A percentile compares a stretch with the other conserved stretches of the same genome.
phyloP scores from a whole-genome alignment of 2,329 filamentous ascomycete genomes.

The Torrubiella hemipterigena region DNA sequence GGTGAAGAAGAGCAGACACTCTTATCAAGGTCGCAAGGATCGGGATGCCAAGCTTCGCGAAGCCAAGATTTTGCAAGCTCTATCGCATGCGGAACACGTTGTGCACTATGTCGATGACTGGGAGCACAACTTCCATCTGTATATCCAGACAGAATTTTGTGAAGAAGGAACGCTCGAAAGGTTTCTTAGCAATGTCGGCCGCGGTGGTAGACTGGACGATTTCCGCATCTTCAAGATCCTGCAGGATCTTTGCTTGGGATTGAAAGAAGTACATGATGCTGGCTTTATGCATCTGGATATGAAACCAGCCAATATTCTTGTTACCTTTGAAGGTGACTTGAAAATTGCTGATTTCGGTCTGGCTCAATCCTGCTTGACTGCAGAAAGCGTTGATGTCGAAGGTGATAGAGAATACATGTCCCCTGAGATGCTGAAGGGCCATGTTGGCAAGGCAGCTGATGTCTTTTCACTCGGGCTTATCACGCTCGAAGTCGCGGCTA shows the following conservation, averaged over 20 bases:
- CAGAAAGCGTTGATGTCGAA: conserved; percentile 71
- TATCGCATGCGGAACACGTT: conserved; percentile 74
- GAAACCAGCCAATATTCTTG: conserved; percentile 75
- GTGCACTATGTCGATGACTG: conserved; percentile 76
- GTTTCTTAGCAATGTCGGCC: conserved; percentile 73
- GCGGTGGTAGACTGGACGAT: conserved; percentile 80
- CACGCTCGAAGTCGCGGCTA: conserved; percentile 87
- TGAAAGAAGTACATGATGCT: conserved; percentile 80
- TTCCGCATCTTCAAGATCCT: conserved; percentile 98
- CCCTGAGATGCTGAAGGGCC: conserved; percentile 77
- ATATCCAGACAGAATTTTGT: conserved; percentile 96
- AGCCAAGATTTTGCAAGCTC: conserved; percentile 63
- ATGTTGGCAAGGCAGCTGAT: conserved; percentile 83
- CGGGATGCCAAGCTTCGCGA: conserved; percentile 77
- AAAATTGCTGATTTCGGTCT: conserved; percentile 84
- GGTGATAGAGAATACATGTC: conserved; percentile 95
- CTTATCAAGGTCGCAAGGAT: conserved; percentile 67
- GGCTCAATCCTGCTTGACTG: conserved; percentile 67
- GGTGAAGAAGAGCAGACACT: conserved; percentile 83
- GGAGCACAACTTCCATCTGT: conserved; percentile 76
- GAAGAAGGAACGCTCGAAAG: conserved; percentile 84
- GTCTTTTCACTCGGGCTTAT: conserved; percentile 91
- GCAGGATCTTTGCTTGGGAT: conserved; percentile 69
- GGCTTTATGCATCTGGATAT: conserved; percentile 79
- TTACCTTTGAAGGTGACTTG: conserved; percentile 67